These are phyloP conservation scores for Deinandra increscens DNA, from an alignment of 129 eudicot genomes.

Conservation along the genomic window DNA sequence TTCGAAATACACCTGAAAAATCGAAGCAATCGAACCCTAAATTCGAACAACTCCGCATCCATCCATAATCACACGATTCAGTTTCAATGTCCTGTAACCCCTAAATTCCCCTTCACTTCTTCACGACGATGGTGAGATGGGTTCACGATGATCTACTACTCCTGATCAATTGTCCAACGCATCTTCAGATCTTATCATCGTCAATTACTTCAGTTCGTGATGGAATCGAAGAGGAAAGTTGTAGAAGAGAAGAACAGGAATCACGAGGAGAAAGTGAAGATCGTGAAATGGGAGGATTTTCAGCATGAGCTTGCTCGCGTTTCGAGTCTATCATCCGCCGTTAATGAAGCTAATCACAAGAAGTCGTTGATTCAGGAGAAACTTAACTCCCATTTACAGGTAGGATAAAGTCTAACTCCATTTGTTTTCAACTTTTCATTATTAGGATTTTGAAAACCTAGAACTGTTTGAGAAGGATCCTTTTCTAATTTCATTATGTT, in stretches of 20 bases:
- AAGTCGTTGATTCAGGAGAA: conserved; percentile 52
- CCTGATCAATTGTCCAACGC: conserved; percentile 31
- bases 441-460: not conserved
- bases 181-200: conserved; percentile 24
- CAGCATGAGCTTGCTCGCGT: conserved; percentile 79
- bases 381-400: conserved; percentile 57
- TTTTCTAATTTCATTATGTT: no score
- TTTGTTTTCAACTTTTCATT: conserved; percentile 2
- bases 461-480: conserved; percentile 8
- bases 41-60: not conserved
- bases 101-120: conserved; percentile 23
- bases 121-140: conserved; percentile 58
- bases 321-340: conserved; percentile 70
- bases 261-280: conserved; percentile 42
- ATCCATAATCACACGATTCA: conserved; percentile 12
- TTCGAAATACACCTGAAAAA: not conserved
- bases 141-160: conserved; percentile 34
- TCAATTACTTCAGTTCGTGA: conserved; percentile 25
- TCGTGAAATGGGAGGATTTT: conserved; percentile 72
- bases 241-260: conserved; percentile 22
- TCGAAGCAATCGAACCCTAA: conserved; percentile 23
- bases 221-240: conserved; percentile 54
- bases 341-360: conserved; percentile 55
- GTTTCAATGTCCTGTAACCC: conserved; percentile 35
- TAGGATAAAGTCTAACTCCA: conserved; percentile 25